phyloP scores from a whole-genome alignment of 1,284 basidiomycete genomes.

The Sporisorium reilianum region DNA sequence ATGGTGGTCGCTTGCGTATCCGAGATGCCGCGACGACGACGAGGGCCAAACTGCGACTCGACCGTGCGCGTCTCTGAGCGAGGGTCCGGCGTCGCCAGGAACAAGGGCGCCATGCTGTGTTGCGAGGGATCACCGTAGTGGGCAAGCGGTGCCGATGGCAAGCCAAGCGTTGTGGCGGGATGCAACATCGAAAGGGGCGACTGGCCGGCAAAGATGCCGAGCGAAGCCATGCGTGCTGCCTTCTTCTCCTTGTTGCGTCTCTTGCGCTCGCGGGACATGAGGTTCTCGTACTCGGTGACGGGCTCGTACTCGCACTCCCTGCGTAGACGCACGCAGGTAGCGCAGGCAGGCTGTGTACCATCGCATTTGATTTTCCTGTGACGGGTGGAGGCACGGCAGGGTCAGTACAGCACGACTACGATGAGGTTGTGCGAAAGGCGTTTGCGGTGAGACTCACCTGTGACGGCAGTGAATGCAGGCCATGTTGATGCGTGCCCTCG shows the following conservation, averaged over 20 bases:
- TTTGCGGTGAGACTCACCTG: conserved; percentile 34
- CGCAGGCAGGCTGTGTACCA: conserved; percentile 57
- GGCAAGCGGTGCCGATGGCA: conserved; percentile 24
- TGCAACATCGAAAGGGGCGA: conserved; percentile 46
- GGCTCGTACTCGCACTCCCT: conserved; percentile 63
- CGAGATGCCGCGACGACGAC: conserved; percentile 44
- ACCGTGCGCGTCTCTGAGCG: conserved; percentile 9
- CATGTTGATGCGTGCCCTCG: conserved; percentile 56
- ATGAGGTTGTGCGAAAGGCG: too few species aligned
- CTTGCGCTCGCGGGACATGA: conserved; percentile 63
- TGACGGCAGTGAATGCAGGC: conserved; percentile 65
- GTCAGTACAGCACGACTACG: background rate
- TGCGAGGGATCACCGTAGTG: conserved; percentile 30
- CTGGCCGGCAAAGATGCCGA: conserved; percentile 46
- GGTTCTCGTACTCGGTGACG: conserved; percentile 61
- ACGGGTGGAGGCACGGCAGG: background rate
- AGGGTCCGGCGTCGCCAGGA: conserved; percentile 28
- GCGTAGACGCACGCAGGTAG: conserved; percentile 58
- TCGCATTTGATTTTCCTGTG: conserved; percentile 65
- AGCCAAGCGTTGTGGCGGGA: conserved; percentile 19
- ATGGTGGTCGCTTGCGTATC: conserved; percentile 28
- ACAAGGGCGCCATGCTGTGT: conserved; percentile 21
- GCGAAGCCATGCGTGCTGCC: conserved; percentile 37
- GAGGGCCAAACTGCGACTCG: conserved; percentile 37
- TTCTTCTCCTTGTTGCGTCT: conserved; percentile 57